Base-by-base conservation (phyloP, 306 rosid genomes). In the Prunus davidiana region DNA sequence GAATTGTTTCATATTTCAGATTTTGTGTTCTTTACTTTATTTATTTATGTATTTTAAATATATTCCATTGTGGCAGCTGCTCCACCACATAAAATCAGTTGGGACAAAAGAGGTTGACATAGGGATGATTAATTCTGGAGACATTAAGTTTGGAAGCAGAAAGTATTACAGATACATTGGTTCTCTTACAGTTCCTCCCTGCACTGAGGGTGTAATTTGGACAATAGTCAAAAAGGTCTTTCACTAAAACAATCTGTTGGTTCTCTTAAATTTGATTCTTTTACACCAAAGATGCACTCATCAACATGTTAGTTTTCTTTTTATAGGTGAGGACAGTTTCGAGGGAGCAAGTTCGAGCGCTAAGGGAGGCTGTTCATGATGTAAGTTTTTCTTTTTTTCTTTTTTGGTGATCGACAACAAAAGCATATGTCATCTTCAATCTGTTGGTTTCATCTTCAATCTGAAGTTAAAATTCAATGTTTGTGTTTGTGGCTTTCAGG, bases 191-290 rank as follows among this genome's bases (percentile, higher is more conserved):
- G 82, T 80, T 58, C 97, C 98, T 74, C 93, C 98, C 2, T 91
- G 98, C 65, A 81, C 86, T 20, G 91, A 91, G 82, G 96, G 93
- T n/a, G 90, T 93, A 45, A 41, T 49, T 81, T 93, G 98, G 98
- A 89, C 96, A 7, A 9, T 93, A 25, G 15, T 75, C 45, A 82
- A 82, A 19, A 87, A 91, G 97, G 98, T 87, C 47, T 5, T 67
- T 60, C 45, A 11, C 79, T 66, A 70, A 50, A 20, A 18, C 8
- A 38, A 19, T 8, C 14, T 27, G 22, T 55, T 38, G 43, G 8
- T 38, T n/a, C 61, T 34, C 34, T 30, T 32, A 12, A 6, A 27
- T 60, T n/a, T 55, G 8, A 14, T 25, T 22, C 25, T 16, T 46
- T 13, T 12, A 64, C 15, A 18, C 24, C 52, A 12, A 8, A n/a